Evolutionary conservation across 2,329 filamentous ascomycete species (phyloP).

Genomic region (Botrytis aclada): DNA sequence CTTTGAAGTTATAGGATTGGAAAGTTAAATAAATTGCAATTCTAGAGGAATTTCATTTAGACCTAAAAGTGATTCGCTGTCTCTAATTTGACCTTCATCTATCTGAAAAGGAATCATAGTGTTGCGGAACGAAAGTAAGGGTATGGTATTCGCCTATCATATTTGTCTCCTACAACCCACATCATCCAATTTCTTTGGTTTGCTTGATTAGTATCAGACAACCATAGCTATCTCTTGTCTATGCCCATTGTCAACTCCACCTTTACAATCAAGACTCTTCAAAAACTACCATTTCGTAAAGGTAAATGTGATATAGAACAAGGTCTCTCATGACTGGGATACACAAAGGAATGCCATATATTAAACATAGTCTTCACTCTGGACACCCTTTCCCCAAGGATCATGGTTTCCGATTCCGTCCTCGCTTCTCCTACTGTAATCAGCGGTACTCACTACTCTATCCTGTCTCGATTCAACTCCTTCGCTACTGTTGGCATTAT

Average conservation of each 20-base stretch:
- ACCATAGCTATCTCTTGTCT: not conserved
- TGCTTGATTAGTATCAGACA: not conserved
- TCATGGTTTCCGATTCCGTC: conserved; percentile 30
- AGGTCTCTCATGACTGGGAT: not conserved
- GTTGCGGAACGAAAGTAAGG: too few species aligned
- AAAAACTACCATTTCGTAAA: not conserved
- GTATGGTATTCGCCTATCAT: not conserved
- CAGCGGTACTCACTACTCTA: conserved; percentile 25
- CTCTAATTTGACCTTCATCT: too few species aligned
- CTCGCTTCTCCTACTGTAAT: conserved; percentile 31
- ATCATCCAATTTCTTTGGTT: not conserved
- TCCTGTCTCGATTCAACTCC: conserved; percentile 27
- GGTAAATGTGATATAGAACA: not conserved
- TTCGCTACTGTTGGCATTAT: conserved; percentile 27
- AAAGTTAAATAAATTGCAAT: too few species aligned
- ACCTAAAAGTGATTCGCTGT: too few species aligned
- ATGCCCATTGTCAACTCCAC: not conserved
- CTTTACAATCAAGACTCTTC: not conserved
- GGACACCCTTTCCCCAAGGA: conserved; percentile 35
- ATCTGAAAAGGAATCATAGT: too few species aligned
- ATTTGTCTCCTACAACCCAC: not conserved
- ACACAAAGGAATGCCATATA: not conserved
- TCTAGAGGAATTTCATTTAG: too few species aligned
- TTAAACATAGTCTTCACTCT: conserved; percentile 33
- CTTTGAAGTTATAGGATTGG: too few species aligned